Evolutionary conservation across 106 monocot genomes (phyloP).

Genomic region (Dendrobium catenatum): DNA sequence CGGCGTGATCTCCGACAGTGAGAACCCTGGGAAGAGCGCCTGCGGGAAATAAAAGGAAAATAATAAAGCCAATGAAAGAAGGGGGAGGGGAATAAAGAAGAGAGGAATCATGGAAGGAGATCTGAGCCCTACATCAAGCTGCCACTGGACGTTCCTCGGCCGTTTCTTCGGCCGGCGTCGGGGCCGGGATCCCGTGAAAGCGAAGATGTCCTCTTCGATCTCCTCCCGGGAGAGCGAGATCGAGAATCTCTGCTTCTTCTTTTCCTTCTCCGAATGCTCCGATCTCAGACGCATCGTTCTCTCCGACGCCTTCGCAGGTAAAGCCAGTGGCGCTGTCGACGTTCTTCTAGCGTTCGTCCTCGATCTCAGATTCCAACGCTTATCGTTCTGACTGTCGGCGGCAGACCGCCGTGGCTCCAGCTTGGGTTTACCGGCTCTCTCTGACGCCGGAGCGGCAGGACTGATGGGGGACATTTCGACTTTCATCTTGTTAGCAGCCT

Average conservation of each 20-base stretch:
- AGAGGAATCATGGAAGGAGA: neutral
- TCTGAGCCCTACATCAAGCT: conserved; percentile 32
- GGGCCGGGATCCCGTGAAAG: conserved; percentile 32
- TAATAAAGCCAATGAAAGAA: neutral
- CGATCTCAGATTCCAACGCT: conserved; percentile 3
- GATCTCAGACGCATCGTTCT: conserved; percentile 7
- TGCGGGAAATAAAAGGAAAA: neutral
- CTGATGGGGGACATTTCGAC: neutral
- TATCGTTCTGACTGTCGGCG: neutral
- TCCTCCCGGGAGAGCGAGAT: conserved; percentile 33
- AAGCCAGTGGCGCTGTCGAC: neutral
- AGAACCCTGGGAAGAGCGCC: conserved; percentile 2
- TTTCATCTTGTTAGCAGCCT: conserved; percentile 22
- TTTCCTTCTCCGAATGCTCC: conserved; percentile 1
- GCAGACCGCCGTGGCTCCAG: neutral
- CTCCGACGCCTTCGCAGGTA: neutral
- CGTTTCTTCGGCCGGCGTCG: conserved; percentile 43
- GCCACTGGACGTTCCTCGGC: conserved; percentile 27
- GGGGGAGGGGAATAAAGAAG: neutral
- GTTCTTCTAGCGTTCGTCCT: conserved; percentile 3
- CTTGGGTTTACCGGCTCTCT: neutral
- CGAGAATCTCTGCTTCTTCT: conserved; percentile 21
- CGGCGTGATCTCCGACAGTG: conserved; percentile 10
- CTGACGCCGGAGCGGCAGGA: neutral
- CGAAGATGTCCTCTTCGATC: conserved; percentile 48